phyloP scores from a whole-genome alignment of 2,329 filamentous ascomycete species.

The Fusarium anthophilum region DNA sequence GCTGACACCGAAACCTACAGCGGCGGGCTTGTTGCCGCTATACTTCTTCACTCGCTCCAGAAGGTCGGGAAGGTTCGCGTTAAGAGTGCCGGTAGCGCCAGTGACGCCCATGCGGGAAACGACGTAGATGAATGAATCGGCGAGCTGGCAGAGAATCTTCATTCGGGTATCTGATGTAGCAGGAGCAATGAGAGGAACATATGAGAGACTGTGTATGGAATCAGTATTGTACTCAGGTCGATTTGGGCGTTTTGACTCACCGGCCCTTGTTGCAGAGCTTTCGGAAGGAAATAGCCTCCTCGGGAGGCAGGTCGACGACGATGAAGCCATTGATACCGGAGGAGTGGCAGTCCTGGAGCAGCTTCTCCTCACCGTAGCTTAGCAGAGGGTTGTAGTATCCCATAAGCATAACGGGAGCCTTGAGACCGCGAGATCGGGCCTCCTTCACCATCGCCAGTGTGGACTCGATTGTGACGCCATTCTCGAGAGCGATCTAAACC shows the following conservation, averaged over 20 bases:
- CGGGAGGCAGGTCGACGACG: constrained; percentile 92
- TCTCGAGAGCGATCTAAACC: constrained; percentile 74
- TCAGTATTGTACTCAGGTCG: neutral
- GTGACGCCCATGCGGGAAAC: constrained; percentile 98
- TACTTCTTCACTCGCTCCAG: constrained; percentile 89
- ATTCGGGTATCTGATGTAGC: constrained; percentile 92
- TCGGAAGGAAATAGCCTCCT: constrained; percentile 94
- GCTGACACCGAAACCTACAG: constrained; percentile 95
- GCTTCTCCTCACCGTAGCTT: constrained; percentile 90
- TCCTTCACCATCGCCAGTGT: constrained; percentile 86
- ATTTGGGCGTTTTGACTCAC: constrained; percentile 54
- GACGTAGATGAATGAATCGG: constrained; percentile 98
- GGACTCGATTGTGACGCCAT: constrained; percentile 84
- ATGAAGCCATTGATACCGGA: constrained; percentile 96
- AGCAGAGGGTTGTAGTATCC: constrained; percentile 98
- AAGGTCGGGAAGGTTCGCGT: constrained; percentile 81
- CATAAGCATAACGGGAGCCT: constrained; percentile 90
- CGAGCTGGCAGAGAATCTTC: constrained; percentile 94
- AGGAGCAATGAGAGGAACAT: constrained; percentile 95
- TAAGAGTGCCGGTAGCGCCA: constrained; percentile 85
- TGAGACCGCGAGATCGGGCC: constrained; percentile 80
- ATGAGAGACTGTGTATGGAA: constrained; percentile 73
- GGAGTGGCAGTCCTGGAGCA: constrained; percentile 84
- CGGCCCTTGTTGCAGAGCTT: constrained; percentile 81
- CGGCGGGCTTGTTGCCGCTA: constrained; percentile 88